Base-by-base conservation (phyloP, 768 basidiomycete genomes). In the Tulasnella sp. region DNA sequence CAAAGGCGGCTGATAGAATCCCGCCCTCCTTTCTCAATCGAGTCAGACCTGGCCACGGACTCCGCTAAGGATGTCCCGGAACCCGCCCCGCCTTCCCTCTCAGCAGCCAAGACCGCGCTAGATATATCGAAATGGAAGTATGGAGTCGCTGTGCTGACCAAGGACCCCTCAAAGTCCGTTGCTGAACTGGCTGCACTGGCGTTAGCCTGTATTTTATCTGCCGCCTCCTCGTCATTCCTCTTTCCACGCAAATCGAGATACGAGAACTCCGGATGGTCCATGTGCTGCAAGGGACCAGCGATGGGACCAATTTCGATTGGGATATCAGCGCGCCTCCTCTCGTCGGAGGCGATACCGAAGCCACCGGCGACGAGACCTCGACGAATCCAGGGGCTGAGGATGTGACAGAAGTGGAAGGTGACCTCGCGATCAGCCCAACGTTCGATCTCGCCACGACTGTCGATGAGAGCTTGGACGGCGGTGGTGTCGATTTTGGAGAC, bases 401-500 rank as follows among this genome's bases (percentile, higher is more conserved):
- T 77, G 32, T 87, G 82, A 3, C 89, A 86, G 69, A 99, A 99
- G 74, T 98, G 95, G 78, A 96, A 98, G 80, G 90, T 69, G 29
- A 74, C 67, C 19, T 51, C 32, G 11, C 64, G 62, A 38, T 47
- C 67, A 7, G 64, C 79, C 86, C 88, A 97, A 66, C 82, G 79
- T 69, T 97, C 92, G 13, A 96, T 78, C 70, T 86, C 87, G 27
- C 73, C 80, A 17, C 93, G 82, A 1, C 90, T 80, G 69, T 99
- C 96, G 58, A 96, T 84, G 44, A 99, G 77, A 32, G 90, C 80
- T 71, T 98, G 96, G 0, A 91, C 78, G 23, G 87, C 86, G 1
- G 96, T 98, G 5, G 88, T 89, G 67, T 99, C 96, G 43, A 97
- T 78, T 63, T 97, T 86, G 48, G 82, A 84, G 60, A 94, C 85